Base-by-base conservation (phyloP, 768 basidiomycete species). In the Auricularia auricula-judae region DNA sequence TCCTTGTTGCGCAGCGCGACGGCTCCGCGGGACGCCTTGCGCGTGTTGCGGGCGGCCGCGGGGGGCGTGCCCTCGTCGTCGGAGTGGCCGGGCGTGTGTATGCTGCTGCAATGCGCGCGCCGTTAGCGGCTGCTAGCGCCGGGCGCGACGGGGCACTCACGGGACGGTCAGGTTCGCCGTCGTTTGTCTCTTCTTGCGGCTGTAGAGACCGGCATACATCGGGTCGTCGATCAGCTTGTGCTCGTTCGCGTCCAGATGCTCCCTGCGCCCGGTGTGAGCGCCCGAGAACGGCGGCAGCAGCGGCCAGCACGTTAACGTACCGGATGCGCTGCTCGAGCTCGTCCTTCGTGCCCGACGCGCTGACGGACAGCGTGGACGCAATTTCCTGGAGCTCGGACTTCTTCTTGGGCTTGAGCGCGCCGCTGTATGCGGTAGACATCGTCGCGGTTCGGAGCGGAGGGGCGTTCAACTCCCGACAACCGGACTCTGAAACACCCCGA, bases 381-480 rank as follows among this genome's bases (percentile, higher is more conserved):
- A 88, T 83, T 64, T 82, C 81, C 68, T 81, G 85, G 3, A 89
- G 80, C 23, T 88, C 87, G 3, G 77, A 77, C 72, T 88, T 88
- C 75, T 86, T 88, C 75, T 88, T 88, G n/a, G 69, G 59, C 34
- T 59, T 59, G 23, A 59, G 56, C 23, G 56, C 34, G 56, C 56
- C 56, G 56, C 23, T 29, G 56, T 59, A 59, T 21, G 47, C 21
- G 23, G 56, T 59, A 8, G 56, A 59, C 23, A 34, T 59, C 5
- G 56, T 59, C 29, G 56, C 29, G 56, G 11, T 14, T 23, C 56
- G 56, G 47, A 51, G 47, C 47, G 47, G 47, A 51, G 47, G 39
- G 39, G 39, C 39, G 39, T 42, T 42, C 39, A 42, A 42, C 39
- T 42, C 39, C 39, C 39, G 39, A 7, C 39, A 7, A 14, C 39